Evolutionary conservation across 2,329 filamentous ascomycete genomes (phyloP).

Genomic region (Emericellopsis cladophorae): DNA sequence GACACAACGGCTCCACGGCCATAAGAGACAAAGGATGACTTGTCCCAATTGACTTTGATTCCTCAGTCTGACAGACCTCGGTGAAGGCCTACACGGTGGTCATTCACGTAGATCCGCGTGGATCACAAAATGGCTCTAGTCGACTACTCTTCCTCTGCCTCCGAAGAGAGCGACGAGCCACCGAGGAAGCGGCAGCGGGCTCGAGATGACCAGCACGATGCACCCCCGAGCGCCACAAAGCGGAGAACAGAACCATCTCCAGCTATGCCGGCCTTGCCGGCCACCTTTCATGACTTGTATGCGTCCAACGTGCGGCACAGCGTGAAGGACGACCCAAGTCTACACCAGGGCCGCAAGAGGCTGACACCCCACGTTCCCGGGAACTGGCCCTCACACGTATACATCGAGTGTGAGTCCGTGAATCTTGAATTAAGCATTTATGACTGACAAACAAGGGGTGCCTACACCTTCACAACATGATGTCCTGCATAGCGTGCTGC

Average conservation of each 20-base stretch:
- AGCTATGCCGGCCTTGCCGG: conserved; percentile 59
- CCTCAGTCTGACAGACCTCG: too few relatives aligned
- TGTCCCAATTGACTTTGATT: too few relatives aligned
- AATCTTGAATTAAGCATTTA: conserved; percentile 6
- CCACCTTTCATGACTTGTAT: conserved; percentile 80
- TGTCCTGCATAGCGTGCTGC: conserved; percentile 29
- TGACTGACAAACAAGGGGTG: conserved; percentile 31
- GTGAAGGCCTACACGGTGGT: too few relatives aligned
- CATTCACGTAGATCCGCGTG: too few relatives aligned
- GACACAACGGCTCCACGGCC: too few relatives aligned
- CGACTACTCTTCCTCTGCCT: conserved; percentile 44
- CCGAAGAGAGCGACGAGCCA: conserved; percentile 1
- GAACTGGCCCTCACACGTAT: conserved; percentile 88
- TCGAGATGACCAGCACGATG: conserved; percentile 7
- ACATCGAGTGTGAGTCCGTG: conserved; percentile 68
- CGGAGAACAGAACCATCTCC: conserved; percentile 2
- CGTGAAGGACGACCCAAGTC: conserved; percentile 65
- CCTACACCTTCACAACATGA: conserved; percentile 34
- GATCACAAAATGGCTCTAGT: conserved; percentile 43
- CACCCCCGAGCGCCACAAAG: not conserved
- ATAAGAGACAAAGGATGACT: too few relatives aligned
- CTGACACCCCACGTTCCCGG: conserved; percentile 74
- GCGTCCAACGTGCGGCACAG: conserved; percentile 67
- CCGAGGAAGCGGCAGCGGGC: conserved; percentile 4
- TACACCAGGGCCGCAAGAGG: conserved; percentile 78